Evolutionary conservation across 129 eudicot genomes (phyloP).

Genomic region (Heracleum sosnowskyi): DNA sequence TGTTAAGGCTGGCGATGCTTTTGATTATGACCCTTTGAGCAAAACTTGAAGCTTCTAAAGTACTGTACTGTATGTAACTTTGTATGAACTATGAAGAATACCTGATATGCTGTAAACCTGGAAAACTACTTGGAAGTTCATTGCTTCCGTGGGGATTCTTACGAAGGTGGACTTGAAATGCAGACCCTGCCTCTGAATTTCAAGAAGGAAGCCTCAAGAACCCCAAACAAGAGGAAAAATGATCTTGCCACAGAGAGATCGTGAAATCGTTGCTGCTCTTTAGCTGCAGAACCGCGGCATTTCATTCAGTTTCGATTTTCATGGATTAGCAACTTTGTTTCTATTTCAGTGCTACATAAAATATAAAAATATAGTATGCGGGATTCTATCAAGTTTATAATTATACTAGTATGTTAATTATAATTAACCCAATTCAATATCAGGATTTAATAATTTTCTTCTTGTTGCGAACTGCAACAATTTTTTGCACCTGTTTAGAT

Average conservation of each 20-base stretch:
- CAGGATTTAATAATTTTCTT: neutral
- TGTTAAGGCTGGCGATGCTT: slow-evolving; percentile 78
- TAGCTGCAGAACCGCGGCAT: neutral
- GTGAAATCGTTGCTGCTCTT: neutral
- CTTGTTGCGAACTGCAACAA: neutral
- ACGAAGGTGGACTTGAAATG: slow-evolving; percentile 8
- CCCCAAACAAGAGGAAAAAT: neutral
- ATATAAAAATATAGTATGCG: neutral
- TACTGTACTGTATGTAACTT: slow-evolving; percentile 14
- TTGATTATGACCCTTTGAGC: slow-evolving; percentile 70
- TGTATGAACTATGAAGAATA: slow-evolving; percentile 20
- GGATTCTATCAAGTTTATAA: neutral
- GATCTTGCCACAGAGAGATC: neutral
- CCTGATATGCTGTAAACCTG: slow-evolving; percentile 16
- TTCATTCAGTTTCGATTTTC: neutral
- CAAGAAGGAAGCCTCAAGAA: neutral
- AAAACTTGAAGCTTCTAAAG: slow-evolving; percentile 45
- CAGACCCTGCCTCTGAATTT: slow-evolving; percentile 6
- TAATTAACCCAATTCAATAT: neutral
- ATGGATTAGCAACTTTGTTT: neutral
- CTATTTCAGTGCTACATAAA: neutral
- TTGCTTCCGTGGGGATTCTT: slow-evolving; percentile 18
- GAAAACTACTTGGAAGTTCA: neutral
- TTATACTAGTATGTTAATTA: too few species aligned
- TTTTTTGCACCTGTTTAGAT: neutral